A percentile compares a stretch with the other conserved stretches of the same genome.
These are phyloP conservation scores for Pelagophyceae sp. DNA, from an alignment of 352 stramenopile genomes.

Conservation along the genomic window DNA sequence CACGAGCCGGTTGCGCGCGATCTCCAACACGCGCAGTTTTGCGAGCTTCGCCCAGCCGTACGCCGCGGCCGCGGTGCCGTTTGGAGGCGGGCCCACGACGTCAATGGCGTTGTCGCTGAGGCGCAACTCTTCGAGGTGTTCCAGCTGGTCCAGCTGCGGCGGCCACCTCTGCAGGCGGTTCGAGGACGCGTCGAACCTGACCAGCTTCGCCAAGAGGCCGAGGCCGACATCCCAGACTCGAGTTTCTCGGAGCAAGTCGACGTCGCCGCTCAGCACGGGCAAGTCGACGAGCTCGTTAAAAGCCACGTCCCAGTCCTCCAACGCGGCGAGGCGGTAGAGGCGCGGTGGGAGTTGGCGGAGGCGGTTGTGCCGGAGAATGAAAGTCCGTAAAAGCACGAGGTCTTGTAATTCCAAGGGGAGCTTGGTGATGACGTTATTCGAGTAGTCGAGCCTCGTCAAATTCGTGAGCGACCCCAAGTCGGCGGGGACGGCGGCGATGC, in stretches of 20 bases:
- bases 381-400: background rate
- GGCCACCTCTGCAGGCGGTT: conserved; percentile 20
- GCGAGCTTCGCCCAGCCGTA: conserved; percentile 19
- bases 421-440: conserved; percentile 10
- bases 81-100: background rate
- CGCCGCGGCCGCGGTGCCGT: background rate
- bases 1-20: conserved; percentile 21
- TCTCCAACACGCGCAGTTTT: conserved; percentile 2
- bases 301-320: conserved; percentile 20
- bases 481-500: conserved; percentile 2
- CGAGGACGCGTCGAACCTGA: background rate
- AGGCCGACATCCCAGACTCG: conserved; percentile 26
- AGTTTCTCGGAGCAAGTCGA: conserved; percentile 22
- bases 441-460: conserved; percentile 13
- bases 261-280: conserved; percentile 17
- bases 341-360: conserved; percentile 1
- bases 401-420: conserved; percentile 22
- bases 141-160: conserved; percentile 17
- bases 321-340: conserved; percentile 17
- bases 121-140: conserved; percentile 15
- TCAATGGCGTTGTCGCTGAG: conserved; percentile 14
- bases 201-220: conserved; percentile 15
- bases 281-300: conserved; percentile 15
- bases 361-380: conserved; percentile 3
- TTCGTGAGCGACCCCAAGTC: conserved; percentile 15